These are phyloP conservation scores for Eucalyptus leucophloia DNA, from an alignment of 345 rosid species.

Conservation along the genomic window DNA sequence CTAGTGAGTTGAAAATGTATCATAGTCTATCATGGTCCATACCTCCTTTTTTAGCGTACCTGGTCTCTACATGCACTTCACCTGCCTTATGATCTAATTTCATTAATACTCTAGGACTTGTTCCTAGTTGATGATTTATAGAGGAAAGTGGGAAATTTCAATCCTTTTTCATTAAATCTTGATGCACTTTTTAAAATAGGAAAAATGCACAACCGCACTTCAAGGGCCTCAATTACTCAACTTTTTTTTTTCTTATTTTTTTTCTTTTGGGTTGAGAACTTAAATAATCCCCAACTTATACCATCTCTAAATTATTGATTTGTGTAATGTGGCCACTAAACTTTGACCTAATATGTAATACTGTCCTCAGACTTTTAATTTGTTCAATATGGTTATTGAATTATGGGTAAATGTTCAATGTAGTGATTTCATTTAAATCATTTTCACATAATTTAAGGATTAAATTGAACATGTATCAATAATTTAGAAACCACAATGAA, in stretches of 20 bases:
- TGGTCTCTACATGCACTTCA: background rate
- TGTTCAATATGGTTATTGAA: no score
- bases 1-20: background rate
- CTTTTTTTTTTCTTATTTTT: background rate
- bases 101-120: background rate
- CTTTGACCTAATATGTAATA: no score
- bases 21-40: no score
- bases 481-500: rapidly evolving
- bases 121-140: background rate
- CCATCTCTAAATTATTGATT: no score
- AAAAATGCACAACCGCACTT: background rate
- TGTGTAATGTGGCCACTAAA: no score
- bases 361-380: no score
- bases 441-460: no score
- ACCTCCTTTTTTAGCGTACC: background rate
- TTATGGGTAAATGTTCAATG: no score
- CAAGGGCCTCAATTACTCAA: background rate
- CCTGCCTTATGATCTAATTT: background rate
- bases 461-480: background rate
- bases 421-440: no score
- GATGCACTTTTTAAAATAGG: background rate
- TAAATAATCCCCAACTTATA: no score
- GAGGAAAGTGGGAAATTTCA: background rate
- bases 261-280: background rate
- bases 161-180: background rate